Evolutionary conservation across 768 basidiomycete species (phyloP).

Genomic region (Pholiota microspora): DNA sequence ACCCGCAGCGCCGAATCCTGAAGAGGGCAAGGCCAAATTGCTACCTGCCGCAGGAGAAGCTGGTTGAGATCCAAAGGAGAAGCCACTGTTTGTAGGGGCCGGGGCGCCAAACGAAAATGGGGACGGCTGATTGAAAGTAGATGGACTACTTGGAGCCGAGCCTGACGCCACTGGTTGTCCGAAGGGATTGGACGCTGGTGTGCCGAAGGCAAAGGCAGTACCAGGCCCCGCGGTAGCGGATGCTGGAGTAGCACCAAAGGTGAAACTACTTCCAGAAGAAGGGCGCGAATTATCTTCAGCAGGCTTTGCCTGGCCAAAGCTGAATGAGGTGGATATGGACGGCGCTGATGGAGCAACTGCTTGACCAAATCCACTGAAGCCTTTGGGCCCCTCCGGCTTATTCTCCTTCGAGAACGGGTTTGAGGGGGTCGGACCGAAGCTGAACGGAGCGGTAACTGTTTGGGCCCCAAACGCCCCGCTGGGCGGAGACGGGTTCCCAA

Average conservation of each 20-base stretch:
- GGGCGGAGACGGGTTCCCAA: slow-evolving; percentile 31
- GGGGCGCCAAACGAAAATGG: slow-evolving; percentile 47
- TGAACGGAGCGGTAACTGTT: slow-evolving; percentile 37
- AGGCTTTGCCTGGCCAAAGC: slow-evolving; percentile 42
- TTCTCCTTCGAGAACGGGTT: slow-evolving; percentile 51
- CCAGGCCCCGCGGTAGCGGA: slow-evolving; percentile 38
- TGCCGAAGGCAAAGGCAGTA: slow-evolving; percentile 19
- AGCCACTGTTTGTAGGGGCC: slow-evolving; percentile 32
- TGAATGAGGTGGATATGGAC: slow-evolving; percentile 35
- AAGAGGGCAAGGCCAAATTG: slow-evolving; percentile 35
- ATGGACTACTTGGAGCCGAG: slow-evolving; percentile 58
- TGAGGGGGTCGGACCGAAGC: slow-evolving; percentile 37
- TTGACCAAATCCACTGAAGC: slow-evolving; percentile 50
- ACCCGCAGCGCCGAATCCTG: slow-evolving; percentile 38
- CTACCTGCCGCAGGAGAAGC: slow-evolving; percentile 50
- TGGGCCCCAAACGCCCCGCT: too few relatives aligned
- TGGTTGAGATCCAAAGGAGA: slow-evolving; percentile 58
- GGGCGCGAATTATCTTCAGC: slow-evolving; percentile 37
- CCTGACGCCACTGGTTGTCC: slow-evolving; percentile 32
- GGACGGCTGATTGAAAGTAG: slow-evolving; percentile 48
- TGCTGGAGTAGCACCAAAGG: slow-evolving; percentile 39
- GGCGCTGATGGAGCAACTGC: slow-evolving; percentile 26
- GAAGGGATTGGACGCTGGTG: slow-evolving; percentile 39
- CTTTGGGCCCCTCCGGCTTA: slow-evolving; percentile 43
- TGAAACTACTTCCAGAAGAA: slow-evolving; percentile 42